Evolutionary conservation across 768 basidiomycete species (phyloP), one percentile per base, ranked within the genome.

Genomic region (Galerina marginata): DNA sequence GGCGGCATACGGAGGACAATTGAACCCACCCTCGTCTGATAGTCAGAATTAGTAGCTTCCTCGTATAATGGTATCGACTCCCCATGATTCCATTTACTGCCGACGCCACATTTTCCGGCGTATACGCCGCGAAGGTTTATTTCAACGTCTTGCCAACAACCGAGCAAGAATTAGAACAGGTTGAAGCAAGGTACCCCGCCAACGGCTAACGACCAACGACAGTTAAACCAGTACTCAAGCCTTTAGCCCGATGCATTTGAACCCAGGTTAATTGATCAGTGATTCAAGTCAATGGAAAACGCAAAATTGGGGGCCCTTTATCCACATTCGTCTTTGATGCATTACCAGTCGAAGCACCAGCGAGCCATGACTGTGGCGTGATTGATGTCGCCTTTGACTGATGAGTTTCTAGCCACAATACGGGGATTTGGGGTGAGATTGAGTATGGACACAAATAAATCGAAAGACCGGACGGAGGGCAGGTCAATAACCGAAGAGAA

Each of bases 401-500:
- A 11, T 51, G 29, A 51, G 38, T 29, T 15, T 12, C 14, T 37
- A 9, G 42, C 33, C 58, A 53, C 38, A 40, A 20, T 46, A 59
- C 51, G 38, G 50, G 42, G 37, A 15, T 51, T 50, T 33, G 47
- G 48, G 48, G 29, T 29, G 16, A 37, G 47, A n/a, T 20, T 25
- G 10, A 16, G 37, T 20, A 39, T 12, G 26, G 25, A 40, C 42
- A 33, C 29, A 33, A 33, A 33, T 40, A 6, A 26, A 40, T 37
- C 9, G n/a, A 20, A 2, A 53, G 39, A 47, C 23, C 43, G 25
- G 15, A n/a, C 43, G 25, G 15, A n/a, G 15, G 40, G 7, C 25
- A 52, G 25, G 29, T 33, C 25, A 46, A 36, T 9, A 23, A 36
- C 58, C 58, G 58, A 59, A 59, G 49, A 59, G 58, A 52, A 59